Percentiles rank a stretch among this genome's conserved stretches.
These are phyloP conservation scores for Erythrobasidium yunnanense DNA, from an alignment of 768 basidiomycete genomes.

Conservation along the genomic window DNA sequence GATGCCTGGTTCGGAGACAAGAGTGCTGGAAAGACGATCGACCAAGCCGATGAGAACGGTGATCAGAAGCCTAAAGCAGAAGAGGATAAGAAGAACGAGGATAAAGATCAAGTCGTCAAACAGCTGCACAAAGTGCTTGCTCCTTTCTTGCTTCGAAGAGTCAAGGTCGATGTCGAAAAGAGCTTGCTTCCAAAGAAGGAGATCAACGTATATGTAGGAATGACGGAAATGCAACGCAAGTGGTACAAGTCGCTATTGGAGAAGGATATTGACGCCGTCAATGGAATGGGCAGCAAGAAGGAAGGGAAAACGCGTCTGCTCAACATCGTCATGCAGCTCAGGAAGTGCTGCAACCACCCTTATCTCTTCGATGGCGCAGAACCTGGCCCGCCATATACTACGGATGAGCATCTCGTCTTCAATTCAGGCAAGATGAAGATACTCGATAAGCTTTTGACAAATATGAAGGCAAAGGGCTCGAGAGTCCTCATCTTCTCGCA, in stretches of 20 bases:
- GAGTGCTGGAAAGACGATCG: slow-evolving; percentile 19
- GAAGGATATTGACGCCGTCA: slow-evolving; percentile 98
- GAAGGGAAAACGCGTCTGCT: slow-evolving; percentile 94
- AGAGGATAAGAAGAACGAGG: slow-evolving; percentile 45
- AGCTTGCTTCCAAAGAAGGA: slow-evolving; percentile 93
- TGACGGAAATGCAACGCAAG: slow-evolving; percentile 93
- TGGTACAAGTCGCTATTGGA: slow-evolving; percentile 94
- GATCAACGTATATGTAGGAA: slow-evolving; percentile 93
- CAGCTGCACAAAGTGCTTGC: slow-evolving; percentile 92
- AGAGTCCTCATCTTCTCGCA: slow-evolving; percentile 95
- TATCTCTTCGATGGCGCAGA: slow-evolving; percentile 95
- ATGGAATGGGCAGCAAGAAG: slow-evolving; percentile 92
- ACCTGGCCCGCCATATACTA: slow-evolving; percentile 95
- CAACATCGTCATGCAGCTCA: slow-evolving; percentile 99
- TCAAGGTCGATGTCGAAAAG: slow-evolving; percentile 96
- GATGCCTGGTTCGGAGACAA: slow-evolving; percentile 82
- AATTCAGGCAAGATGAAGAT: slow-evolving; percentile 97
- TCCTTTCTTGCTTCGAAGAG: slow-evolving; percentile 83
- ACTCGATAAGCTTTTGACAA: slow-evolving; percentile 76
- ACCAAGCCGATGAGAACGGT: slow-evolving; percentile 11
- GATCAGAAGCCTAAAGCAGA: not conserved
- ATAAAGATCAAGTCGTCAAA: slow-evolving; percentile 74
- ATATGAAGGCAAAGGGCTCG: slow-evolving; percentile 85
- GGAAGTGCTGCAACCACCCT: slow-evolving; percentile 62
- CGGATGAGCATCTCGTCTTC: slow-evolving; percentile 87